Conservation (phyloP, 2,329 filamentous ascomycete species). For the Bipolaris victoriae region DNA sequence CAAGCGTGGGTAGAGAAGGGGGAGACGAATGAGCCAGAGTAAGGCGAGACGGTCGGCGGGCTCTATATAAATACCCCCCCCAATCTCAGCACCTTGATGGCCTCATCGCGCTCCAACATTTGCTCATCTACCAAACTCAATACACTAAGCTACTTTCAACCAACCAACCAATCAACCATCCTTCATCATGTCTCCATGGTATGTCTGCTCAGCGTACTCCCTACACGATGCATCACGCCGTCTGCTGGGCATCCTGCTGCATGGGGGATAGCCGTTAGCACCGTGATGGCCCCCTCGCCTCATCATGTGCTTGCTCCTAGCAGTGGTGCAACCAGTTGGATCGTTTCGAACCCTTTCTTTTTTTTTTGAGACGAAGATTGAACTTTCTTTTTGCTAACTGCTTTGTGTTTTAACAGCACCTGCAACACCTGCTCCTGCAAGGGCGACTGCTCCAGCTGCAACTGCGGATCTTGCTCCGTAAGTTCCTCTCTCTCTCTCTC, state of each 20-base stretch:
- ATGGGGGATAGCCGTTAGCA: slow-evolving; percentile 19
- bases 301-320: not conserved
- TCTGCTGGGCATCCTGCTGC: not conserved
- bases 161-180: slow-evolving; percentile 15
- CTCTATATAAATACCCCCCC: slow-evolving; percentile 23
- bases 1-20: not conserved
- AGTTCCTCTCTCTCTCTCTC: not conserved
- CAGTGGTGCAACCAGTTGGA: no score
- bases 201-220: slow-evolving; percentile 10
- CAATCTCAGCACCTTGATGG: slow-evolving; percentile 34
- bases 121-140: slow-evolving; percentile 8
- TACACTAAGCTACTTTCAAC: slow-evolving; percentile 7
- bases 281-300: slow-evolving; percentile 23
- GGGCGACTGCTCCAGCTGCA: slow-evolving; percentile 42
- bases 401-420: slow-evolving; percentile 16
- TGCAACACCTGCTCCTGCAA: slow-evolving; percentile 42
- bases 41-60: not conserved
- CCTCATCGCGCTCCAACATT: slow-evolving; percentile 17
- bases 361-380: no score
- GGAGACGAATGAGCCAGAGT: not conserved
- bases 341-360: no score
- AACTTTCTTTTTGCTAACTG: no score
- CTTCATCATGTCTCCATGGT: slow-evolving; percentile 36
- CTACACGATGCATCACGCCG: not conserved
- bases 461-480: slow-evolving; percentile 39